These are phyloP conservation scores for Hypoxylon sp. DNA, from an alignment of 2,329 filamentous ascomycete genomes.

Conservation along the genomic window DNA sequence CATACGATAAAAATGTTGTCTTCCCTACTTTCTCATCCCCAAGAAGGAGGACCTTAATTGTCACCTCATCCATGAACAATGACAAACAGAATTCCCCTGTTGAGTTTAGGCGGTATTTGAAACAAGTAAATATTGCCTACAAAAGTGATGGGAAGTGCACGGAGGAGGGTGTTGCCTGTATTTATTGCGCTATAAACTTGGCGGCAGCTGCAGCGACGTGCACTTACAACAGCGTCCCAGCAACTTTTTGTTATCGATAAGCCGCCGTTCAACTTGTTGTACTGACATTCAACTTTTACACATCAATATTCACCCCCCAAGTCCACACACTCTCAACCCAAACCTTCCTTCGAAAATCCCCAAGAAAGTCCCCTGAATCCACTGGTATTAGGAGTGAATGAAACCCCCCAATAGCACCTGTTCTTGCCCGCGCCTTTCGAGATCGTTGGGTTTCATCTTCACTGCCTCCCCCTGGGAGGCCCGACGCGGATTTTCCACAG, in stretches of 20 bases:
- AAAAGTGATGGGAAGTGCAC: slow-evolving; percentile 10
- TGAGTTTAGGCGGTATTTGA: slow-evolving; percentile 1
- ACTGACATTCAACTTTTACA: slow-evolving; percentile 28
- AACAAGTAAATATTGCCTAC: neutral
- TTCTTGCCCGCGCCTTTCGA: slow-evolving; percentile 45
- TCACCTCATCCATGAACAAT: slow-evolving; percentile 62
- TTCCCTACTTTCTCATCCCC: slow-evolving; percentile 73
- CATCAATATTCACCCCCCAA: slow-evolving; percentile 2
- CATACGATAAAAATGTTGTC: slow-evolving; percentile 73
- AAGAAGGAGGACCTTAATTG: slow-evolving; percentile 69
- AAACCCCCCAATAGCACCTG: slow-evolving; percentile 41
- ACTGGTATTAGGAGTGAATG: slow-evolving; percentile 45
- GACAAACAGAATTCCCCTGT: neutral
- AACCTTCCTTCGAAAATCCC: neutral
- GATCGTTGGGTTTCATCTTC: slow-evolving; percentile 31
- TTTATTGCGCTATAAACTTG: slow-evolving; percentile 18
- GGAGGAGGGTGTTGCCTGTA: slow-evolving; percentile 2
- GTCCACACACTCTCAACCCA: neutral
- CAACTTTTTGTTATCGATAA: slow-evolving; percentile 49
- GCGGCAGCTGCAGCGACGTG: neutral
- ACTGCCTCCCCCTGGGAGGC: slow-evolving; percentile 29
- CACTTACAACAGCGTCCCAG: neutral
- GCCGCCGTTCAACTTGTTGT: slow-evolving; percentile 15
- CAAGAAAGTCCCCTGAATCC: slow-evolving; percentile 1
- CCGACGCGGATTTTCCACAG: slow-evolving; percentile 47